Evolutionary conservation across 202 grass and related monocot genomes (phyloP).

Genomic region (Dendrocalamus latiflorus): DNA sequence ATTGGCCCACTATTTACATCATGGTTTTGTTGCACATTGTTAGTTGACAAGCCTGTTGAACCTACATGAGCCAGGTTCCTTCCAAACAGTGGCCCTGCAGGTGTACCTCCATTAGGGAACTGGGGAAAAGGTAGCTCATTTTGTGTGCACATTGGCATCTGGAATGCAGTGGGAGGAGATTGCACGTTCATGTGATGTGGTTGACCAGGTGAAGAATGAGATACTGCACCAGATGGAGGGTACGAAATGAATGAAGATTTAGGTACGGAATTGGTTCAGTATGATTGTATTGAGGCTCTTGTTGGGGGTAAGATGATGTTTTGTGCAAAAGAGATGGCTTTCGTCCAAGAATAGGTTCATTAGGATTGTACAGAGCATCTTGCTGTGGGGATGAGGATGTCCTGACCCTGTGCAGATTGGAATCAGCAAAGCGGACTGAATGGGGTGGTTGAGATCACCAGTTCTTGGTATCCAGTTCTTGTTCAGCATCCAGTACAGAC

Average conservation of each 20-base stretch:
- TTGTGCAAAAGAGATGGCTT: conserved; percentile 44
- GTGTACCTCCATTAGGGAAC: conserved; percentile 9
- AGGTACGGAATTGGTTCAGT: conserved; percentile 60
- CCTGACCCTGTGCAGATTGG: conserved; percentile 22
- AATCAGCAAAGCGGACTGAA: conserved; percentile 22
- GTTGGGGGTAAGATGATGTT: conserved; percentile 67
- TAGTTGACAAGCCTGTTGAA: not conserved
- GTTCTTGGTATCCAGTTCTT: conserved; percentile 30
- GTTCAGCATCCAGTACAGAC: conserved; percentile 40
- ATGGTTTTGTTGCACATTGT: conserved; percentile 25
- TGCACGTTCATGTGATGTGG: conserved; percentile 29
- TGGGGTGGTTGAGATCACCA: conserved; percentile 35
- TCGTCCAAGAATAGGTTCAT: conserved; percentile 28
- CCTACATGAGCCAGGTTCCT: conserved; percentile 17
- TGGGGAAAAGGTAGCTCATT: conserved; percentile 19
- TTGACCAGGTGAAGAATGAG: conserved; percentile 41
- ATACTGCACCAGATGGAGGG: conserved; percentile 30
- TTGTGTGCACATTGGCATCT: conserved; percentile 26
- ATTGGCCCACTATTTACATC: conserved; percentile 24
- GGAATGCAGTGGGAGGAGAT: conserved; percentile 28
- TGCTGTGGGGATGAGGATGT: conserved; percentile 53
- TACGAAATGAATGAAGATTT: conserved; percentile 41
- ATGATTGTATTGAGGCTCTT: conserved; percentile 54
- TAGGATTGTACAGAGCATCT: conserved; percentile 25
- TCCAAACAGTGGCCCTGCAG: conserved; percentile 33